phyloP scores from a whole-genome alignment of 208 protist genomes.

The Trypanosoma mega region DNA sequence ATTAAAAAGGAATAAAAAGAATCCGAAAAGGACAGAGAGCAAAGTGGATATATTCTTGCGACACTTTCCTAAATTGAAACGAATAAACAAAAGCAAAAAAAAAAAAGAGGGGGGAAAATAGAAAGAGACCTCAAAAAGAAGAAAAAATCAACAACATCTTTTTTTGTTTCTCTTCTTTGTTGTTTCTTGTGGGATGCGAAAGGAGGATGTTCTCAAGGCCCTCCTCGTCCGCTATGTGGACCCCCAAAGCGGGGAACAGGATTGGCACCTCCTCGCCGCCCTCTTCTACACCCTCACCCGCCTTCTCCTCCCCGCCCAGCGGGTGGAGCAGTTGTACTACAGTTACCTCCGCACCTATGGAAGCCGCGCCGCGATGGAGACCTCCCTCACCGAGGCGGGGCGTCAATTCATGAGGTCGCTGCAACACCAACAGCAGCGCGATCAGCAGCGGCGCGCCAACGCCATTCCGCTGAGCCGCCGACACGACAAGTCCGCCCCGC shows the following conservation, averaged over 20 bases:
- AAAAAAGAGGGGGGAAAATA: background rate
- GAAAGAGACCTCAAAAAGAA: background rate
- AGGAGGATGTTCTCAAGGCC: conserved; percentile 14
- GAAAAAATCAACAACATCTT: background rate
- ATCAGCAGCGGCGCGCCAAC: background rate
- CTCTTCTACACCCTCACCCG: conserved; percentile 33
- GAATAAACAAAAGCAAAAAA: no score
- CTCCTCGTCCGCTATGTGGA: conserved; percentile 24
- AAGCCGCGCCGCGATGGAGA: conserved; percentile 23
- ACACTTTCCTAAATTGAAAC: no score
- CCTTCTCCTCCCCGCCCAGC: conserved; percentile 21
- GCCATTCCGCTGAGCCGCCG: background rate
- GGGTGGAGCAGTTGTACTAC: conserved; percentile 32
- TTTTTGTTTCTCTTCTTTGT: background rate
- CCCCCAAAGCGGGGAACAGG: conserved; percentile 21
- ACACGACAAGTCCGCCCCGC: no score
- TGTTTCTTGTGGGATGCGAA: conserved; percentile 1
- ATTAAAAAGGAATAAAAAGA: no score
- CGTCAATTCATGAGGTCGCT: no score
- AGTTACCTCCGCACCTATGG: conserved; percentile 18
- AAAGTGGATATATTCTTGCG: no score
- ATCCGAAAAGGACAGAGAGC: no score
- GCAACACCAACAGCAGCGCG: background rate
- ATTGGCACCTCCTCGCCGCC: conserved; percentile 27
- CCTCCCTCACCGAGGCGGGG: conserved; percentile 21